Conservation (phyloP, 83 land plant species). For the Picea mariana region DNA sequence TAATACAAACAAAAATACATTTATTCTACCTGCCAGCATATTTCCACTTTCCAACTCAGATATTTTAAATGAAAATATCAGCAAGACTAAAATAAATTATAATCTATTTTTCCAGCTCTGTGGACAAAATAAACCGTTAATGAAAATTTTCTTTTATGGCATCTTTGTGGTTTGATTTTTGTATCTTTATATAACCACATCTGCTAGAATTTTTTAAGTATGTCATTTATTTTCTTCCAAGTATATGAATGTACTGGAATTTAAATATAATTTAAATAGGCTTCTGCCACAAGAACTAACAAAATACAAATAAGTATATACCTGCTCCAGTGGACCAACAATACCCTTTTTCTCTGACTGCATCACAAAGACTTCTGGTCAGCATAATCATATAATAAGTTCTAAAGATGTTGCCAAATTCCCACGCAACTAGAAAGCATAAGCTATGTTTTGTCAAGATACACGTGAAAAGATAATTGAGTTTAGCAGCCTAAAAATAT, state of each 20-base stretch:
- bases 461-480: not conserved
- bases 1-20: no score
- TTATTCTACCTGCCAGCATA: no score
- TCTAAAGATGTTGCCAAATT: not conserved
- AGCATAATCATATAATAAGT: not conserved
- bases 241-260: not conserved
- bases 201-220: no score
- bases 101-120: no score
- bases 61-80: no score
- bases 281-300: not conserved
- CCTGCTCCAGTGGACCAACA: constrained; percentile 65
- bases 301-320: not conserved
- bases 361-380: not conserved
- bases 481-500: not conserved
- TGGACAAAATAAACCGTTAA: no score
- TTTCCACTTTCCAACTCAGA: no score
- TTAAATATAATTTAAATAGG: not conserved
- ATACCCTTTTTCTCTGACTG: constrained; percentile 69
- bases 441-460: no score
- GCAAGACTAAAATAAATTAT: no score
- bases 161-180: no score
- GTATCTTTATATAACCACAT: no score
- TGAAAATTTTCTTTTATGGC: no score
- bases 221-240: not conserved
- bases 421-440: not conserved